Evolutionary conservation across 169 alveolate species (phyloP), one percentile per base, ranked within the genome.

Genomic region (Plasmodium cynomolgi): DNA sequence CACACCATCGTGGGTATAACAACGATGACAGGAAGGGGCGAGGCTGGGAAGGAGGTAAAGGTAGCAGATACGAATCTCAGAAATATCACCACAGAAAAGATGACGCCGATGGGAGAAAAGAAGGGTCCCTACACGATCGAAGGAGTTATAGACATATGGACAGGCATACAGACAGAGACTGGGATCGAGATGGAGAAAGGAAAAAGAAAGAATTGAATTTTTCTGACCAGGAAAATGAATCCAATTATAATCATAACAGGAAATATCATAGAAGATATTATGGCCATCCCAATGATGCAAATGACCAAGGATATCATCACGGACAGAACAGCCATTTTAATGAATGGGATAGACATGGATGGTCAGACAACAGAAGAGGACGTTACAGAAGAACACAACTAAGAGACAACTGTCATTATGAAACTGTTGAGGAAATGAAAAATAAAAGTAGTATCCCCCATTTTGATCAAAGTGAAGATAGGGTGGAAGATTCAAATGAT

Each of bases 371-470:
- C 23, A 84, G 92, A 84, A 68, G 58, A 71, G 54, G 41, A 31
- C 92, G 44, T 7, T 39, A 34, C 26, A 84, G 92, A 84, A 84
- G 72, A 44, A 84, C 92, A 11, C 77, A 84, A 47, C 39, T 84
- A 72, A 37, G 83, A 72, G 92, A 84, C 77, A 72, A 84, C 20
- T 84, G 58, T 44, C 83, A 84, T 72, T 84, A 84, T 29, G 92
- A 84, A 84, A 84, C 73, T 15, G 92, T 84, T 29, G 92, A 84
- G 33, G 92, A 84, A 39, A 72, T 82, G 13, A 33, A 82, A 54
- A 44, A 41, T 50, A 82, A 82, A 23, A 20, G 1, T 82, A 20
- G 1, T 82, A 31, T 58, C 37, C n/a, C 79, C 23, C 37, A 83
- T 62, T 15, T 41, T n/a, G 82, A 83, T 4, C 37, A 68, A 68